These are phyloP conservation scores for Schizosaccharomyces octosporus DNA, from an alignment of 805 yeast species.

Conservation along the genomic window DNA sequence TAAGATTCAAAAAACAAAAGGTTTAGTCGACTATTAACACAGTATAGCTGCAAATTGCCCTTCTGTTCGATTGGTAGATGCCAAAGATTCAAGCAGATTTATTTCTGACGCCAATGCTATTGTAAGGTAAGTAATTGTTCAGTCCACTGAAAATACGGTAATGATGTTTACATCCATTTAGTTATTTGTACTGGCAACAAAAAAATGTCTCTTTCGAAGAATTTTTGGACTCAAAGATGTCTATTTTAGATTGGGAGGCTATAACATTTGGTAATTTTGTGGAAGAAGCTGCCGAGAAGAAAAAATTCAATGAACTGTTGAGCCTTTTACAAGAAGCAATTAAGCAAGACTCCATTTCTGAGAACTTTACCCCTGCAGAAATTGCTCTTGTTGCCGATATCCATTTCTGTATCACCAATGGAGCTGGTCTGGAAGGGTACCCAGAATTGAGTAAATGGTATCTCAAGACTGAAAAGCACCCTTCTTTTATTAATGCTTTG, in stretches of 20 bases:
- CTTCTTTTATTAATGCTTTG: not conserved
- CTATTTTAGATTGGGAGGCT: not conserved
- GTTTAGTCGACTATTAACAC: not conserved
- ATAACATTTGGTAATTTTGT: not conserved
- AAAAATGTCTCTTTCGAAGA: not conserved
- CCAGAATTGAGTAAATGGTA: not conserved
- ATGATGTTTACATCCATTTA: not conserved
- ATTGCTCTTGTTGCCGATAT: not conserved
- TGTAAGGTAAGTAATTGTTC: not conserved
- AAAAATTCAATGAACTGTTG: not conserved
- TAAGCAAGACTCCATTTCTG: not conserved
- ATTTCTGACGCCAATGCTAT: not conserved
- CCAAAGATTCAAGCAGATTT: not conserved
- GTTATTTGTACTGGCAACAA: not conserved
- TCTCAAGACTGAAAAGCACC: not conserved
- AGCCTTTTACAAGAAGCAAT: not conserved
- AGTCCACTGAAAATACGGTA: not conserved
- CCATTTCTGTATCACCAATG: not conserved
- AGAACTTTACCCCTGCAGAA: not conserved
- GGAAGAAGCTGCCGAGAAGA: not conserved
- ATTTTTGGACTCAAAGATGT: not conserved
- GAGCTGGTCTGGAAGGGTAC: not conserved
- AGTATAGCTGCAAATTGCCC: not conserved
- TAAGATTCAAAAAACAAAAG: not conserved
- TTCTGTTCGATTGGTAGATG: not conserved